Evolutionary conservation across 768 basidiomycete species (phyloP), one percentile per base, ranked within the genome.

Genomic region (Leccinum obscurum): DNA sequence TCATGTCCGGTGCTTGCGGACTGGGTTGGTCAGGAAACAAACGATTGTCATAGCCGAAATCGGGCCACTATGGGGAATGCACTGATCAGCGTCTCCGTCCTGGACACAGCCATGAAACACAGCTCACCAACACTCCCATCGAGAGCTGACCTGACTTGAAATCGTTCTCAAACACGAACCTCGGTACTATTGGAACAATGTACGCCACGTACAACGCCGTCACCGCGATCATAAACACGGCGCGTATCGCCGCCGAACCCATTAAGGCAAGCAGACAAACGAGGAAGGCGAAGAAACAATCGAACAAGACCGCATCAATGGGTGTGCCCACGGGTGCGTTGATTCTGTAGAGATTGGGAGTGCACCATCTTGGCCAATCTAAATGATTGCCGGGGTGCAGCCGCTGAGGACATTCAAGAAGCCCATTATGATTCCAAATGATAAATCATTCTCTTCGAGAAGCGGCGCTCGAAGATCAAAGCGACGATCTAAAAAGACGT

Each of bases 261-360:
- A 82, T 80, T 39, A 87, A 83, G 1, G 62, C 6, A 65, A 52
- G 7, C 76, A 77, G 4, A 74, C 68, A 55, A 84, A 81, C 82
- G 35, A 83, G 30, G 30, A 30, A 9, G 30, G 30, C 30, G 30
- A 30, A 30, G 30, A 9, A 8, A 30, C 30, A 30, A 30, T 30
- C 30, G 30, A 30, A 30, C 30, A 30, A 85, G 22, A 87, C 85
- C 0, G 83, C 78, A 66, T 84, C 80, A 14, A 84, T 30, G 30
- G 30, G 30, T 30, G 30, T 26, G 7, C 26, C 26, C 26, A 28
- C 79, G 1, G 85, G 86, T 15, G 84, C 83, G 41, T 76, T 71
- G 14, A 37, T 14, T 3, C 81, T 82, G 85, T 20, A 87, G 86
- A 86, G 44, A 85, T 73, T 9, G 30, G 4, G 86, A 87, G 80